Evolutionary conservation across 2,329 filamentous ascomycete genomes (phyloP).

Genomic region (Alternaria arborescens): DNA sequence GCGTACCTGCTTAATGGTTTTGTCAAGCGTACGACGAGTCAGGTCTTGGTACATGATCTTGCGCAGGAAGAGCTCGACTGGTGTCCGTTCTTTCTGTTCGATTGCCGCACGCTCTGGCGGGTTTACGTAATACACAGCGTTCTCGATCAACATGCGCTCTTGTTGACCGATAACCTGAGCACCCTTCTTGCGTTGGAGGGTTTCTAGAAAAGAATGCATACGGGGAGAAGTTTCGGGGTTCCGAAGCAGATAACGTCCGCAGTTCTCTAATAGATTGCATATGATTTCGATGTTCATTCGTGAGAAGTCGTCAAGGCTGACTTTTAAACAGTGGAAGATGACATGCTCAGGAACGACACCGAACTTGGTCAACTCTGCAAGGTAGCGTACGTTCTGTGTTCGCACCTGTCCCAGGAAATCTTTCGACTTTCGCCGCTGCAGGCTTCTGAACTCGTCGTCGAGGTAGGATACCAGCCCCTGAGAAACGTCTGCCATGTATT

Average conservation of each 20-base stretch:
- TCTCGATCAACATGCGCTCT: constrained; percentile 97
- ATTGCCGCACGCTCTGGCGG: constrained; percentile 93
- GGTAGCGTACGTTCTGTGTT: constrained; percentile 93
- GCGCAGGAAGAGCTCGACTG: constrained; percentile 89
- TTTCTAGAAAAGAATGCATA: constrained; percentile 94
- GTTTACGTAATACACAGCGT: constrained; percentile 97
- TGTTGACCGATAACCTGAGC: constrained; percentile 95
- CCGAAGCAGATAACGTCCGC: constrained; percentile 89
- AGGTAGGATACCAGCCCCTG: constrained; percentile 91
- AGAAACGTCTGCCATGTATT: constrained; percentile 93
- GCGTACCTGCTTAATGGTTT: constrained; percentile 91
- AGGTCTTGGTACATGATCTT: constrained; percentile 94
- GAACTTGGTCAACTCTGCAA: constrained; percentile 97
- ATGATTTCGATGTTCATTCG: constrained; percentile 99
- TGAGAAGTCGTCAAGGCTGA: constrained; percentile 96
- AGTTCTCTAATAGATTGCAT: constrained; percentile 94
- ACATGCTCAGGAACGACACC: constrained; percentile 98
- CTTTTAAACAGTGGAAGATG: constrained; percentile 97
- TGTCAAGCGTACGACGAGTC: constrained; percentile 92
- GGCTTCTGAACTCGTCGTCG: constrained; percentile 94
- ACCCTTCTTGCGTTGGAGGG: constrained; percentile 91
- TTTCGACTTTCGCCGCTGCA: constrained; percentile 96
- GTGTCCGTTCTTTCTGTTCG: constrained; percentile 93
- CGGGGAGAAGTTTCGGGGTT: constrained; percentile 92
- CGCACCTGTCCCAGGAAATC: constrained; percentile 95